A percentile compares a stretch with the other conserved stretches of the same genome.
Evolutionary conservation across 352 stramenopile genomes (phyloP).

Genomic region (Blastocystis sp.): DNA sequence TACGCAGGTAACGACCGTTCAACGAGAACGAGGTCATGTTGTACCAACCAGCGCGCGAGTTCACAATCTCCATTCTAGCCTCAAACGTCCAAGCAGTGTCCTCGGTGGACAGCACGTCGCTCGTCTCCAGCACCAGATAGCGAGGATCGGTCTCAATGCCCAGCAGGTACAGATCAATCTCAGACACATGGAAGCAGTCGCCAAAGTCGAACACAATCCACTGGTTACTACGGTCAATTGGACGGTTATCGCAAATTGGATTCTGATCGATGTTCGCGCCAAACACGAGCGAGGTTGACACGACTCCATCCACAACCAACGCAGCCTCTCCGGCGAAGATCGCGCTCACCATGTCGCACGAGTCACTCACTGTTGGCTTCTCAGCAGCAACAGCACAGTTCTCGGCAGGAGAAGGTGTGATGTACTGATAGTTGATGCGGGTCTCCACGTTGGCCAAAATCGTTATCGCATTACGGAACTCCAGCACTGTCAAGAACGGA

Average conservation of each 20-base stretch:
- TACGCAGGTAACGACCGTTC: constrained; percentile 24
- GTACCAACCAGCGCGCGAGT: constrained; percentile 29
- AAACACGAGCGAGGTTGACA: constrained; percentile 47
- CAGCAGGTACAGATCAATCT: constrained; percentile 43
- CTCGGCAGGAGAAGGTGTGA: not conserved
- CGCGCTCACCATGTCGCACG: constrained; percentile 29
- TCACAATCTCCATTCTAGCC: constrained; percentile 50
- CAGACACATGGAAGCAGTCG: constrained; percentile 7
- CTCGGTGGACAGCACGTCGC: constrained; percentile 21
- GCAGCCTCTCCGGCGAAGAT: constrained; percentile 35
- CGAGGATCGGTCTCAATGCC: constrained; percentile 57
- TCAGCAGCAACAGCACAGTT: not conserved
- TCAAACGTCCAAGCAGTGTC: not conserved
- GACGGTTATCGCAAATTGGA: not conserved
- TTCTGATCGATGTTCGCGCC: constrained; percentile 33
- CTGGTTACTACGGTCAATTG: constrained; percentile 48
- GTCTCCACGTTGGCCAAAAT: constrained; percentile 19
- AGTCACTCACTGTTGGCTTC: not conserved
- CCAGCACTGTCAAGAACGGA: constrained; percentile 19
- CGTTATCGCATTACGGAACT: constrained; percentile 51
- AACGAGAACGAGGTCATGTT: not conserved
- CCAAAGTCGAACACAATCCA: constrained; percentile 62
- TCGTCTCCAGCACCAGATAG: constrained; percentile 38
- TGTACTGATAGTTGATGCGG: constrained; percentile 52
- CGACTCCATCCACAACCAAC: constrained; percentile 27